Conservation (phyloP, 1,284 basidiomycete species). For the Puccinia novopanici region DNA sequence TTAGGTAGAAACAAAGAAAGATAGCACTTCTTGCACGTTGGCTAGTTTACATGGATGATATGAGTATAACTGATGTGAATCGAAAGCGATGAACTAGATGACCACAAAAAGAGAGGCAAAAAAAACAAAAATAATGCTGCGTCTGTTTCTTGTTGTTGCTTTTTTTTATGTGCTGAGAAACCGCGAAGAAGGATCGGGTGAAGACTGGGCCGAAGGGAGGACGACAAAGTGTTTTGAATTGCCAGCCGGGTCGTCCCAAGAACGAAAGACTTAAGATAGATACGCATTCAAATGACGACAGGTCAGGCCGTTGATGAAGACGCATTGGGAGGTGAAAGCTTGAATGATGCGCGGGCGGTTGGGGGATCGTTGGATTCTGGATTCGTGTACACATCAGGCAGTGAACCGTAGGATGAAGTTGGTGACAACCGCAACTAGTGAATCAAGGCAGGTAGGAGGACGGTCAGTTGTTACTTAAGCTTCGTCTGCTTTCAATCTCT, state of each 20-base stretch:
- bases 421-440: conserved; percentile 41
- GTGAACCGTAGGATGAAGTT: conserved; percentile 47
- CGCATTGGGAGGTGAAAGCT: neutral
- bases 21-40: neutral
- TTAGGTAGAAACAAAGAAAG: no score
- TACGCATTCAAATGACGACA: neutral
- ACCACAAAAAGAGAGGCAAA: neutral
- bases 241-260: no score
- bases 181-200: neutral
- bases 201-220: neutral
- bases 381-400: neutral
- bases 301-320: neutral
- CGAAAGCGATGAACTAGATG: neutral
- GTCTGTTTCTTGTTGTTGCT: neutral
- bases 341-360: neutral
- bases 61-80: neutral
- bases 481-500: neutral
- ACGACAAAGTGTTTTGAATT: neutral
- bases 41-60: conserved; percentile 11
- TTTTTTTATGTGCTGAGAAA: neutral
- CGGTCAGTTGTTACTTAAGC: neutral
- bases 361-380: neutral
- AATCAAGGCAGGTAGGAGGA: neutral
- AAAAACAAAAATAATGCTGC: neutral
- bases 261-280: neutral